phyloP scores from a whole-genome alignment of 2,329 filamentous ascomycete species.

The Aschersonia sp. region DNA sequence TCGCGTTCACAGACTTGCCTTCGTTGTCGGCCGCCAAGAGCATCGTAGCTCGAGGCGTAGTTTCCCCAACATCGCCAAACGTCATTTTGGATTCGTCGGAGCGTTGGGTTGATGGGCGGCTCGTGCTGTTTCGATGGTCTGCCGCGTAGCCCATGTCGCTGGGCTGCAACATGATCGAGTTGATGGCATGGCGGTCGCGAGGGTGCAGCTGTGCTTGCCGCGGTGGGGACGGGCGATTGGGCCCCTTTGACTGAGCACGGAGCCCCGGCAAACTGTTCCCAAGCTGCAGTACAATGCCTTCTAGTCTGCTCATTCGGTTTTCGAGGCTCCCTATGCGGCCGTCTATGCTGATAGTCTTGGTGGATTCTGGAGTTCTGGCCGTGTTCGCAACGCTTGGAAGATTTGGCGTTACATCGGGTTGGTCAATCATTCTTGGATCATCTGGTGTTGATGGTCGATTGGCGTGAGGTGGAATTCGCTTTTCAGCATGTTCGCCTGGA shows the following conservation, averaged over 20 bases:
- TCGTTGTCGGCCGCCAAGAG: constrained; percentile 6
- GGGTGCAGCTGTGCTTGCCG: not conserved
- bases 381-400: not conserved
- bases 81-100: constrained; percentile 28
- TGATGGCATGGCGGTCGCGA: not conserved
- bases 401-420: not conserved
- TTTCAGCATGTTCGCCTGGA: constrained; percentile 11
- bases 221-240: constrained; percentile 9
- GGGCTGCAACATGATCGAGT: not conserved
- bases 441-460: not conserved
- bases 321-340: constrained; percentile 37
- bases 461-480: not conserved
- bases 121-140: constrained; percentile 2
- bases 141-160: constrained; percentile 1
- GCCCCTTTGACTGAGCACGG: constrained; percentile 12
- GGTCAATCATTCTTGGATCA: not conserved
- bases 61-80: constrained; percentile 31
- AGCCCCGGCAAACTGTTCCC: constrained; percentile 30
- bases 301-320: constrained; percentile 33
- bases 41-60: constrained; percentile 21
- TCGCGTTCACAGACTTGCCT: constrained; percentile 26
- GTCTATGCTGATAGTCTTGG: constrained; percentile 35
- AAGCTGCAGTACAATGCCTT: constrained; percentile 35
- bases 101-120: constrained; percentile 18
- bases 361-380: not conserved